Evolutionary conservation across 192 early-diverging fungal species (phyloP).

Genomic region (Podochytrium sp.): DNA sequence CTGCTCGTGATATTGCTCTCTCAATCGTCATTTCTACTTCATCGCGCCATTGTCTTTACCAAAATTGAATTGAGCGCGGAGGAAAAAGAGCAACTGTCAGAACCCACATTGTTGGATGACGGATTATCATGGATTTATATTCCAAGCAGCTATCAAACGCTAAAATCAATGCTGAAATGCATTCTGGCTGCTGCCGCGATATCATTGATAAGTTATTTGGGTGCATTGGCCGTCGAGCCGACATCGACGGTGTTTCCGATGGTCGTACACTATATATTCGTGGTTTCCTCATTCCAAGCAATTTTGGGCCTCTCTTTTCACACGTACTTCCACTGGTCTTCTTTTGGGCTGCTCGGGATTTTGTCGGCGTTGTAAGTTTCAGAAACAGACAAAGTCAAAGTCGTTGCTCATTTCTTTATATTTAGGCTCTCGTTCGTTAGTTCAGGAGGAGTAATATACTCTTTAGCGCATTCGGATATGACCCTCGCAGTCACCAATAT

Average conservation of each 20-base stretch:
- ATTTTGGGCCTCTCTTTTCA: slow-evolving; percentile 14
- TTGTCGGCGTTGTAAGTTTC: background rate
- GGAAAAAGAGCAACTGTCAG: background rate
- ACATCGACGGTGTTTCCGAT: background rate
- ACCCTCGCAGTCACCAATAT: background rate
- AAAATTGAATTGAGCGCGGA: background rate
- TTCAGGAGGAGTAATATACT: slow-evolving; percentile 12
- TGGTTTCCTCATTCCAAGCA: slow-evolving; percentile 5
- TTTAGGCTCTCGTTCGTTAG: background rate
- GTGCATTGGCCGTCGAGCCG: background rate
- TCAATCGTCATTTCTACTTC: slow-evolving; percentile 7
- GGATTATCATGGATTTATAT: slow-evolving; percentile 19
- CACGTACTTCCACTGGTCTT: slow-evolving; percentile 14
- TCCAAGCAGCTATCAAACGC: background rate
- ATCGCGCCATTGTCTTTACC: slow-evolving; percentile 2
- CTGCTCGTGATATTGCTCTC: background rate
- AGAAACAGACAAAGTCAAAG: background rate
- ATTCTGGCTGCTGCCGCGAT: background rate
- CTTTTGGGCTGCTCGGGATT: slow-evolving; percentile 8
- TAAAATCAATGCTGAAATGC: background rate
- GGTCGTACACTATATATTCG: slow-evolving; percentile 8
- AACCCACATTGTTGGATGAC: slow-evolving; percentile 8
- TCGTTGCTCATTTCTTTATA: background rate
- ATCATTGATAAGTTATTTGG: background rate
- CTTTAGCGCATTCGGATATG: background rate